These are phyloP conservation scores for Diaporthe sp. DNA, from an alignment of 2,329 filamentous ascomycete genomes.

Conservation along the genomic window DNA sequence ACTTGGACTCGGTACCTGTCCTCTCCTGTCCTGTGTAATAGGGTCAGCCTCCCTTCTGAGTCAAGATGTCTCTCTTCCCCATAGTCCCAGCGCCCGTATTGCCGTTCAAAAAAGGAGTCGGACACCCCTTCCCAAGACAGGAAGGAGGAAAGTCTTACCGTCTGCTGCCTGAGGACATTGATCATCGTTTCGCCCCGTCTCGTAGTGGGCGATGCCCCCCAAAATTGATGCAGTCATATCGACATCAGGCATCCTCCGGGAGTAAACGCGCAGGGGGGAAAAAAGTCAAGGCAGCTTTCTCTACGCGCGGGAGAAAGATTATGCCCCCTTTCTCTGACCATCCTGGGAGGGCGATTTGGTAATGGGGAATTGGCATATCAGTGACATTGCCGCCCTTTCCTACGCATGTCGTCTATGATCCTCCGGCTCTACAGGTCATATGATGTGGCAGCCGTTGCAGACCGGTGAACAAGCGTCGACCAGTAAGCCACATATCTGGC, in stretches of 20 bases:
- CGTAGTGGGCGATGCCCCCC: background rate
- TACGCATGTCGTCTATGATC: conserved; percentile 19
- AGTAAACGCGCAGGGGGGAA: background rate
- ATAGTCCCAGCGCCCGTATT: conserved; percentile 7
- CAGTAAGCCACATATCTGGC: conserved; percentile 33
- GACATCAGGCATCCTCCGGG: conserved; percentile 17
- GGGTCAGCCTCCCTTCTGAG: conserved; percentile 26
- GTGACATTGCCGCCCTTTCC: background rate
- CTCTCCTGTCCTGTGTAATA: background rate
- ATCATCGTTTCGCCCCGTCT: background rate
- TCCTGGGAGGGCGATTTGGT: background rate
- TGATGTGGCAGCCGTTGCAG: conserved; percentile 35
- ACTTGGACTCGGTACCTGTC: conserved; percentile 9
- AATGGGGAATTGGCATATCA: conserved; percentile 1
- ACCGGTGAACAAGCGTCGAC: conserved; percentile 29
- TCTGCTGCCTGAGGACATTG: conserved; percentile 9
- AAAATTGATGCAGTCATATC: conserved; percentile 18
- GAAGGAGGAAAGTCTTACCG: conserved; percentile 29
- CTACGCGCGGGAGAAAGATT: background rate
- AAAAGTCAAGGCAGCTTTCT: background rate
- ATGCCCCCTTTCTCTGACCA: conserved; percentile 14
- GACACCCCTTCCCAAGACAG: conserved; percentile 13
- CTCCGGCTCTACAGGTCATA: conserved; percentile 27
- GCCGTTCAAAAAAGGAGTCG: conserved; percentile 1
- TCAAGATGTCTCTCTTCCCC: conserved; percentile 30